Percentiles rank a stretch among this genome's conserved stretches.
Evolutionary conservation across 2,329 filamentous ascomycete species (phyloP).

Genomic region (Neofusicoccum laricinum): DNA sequence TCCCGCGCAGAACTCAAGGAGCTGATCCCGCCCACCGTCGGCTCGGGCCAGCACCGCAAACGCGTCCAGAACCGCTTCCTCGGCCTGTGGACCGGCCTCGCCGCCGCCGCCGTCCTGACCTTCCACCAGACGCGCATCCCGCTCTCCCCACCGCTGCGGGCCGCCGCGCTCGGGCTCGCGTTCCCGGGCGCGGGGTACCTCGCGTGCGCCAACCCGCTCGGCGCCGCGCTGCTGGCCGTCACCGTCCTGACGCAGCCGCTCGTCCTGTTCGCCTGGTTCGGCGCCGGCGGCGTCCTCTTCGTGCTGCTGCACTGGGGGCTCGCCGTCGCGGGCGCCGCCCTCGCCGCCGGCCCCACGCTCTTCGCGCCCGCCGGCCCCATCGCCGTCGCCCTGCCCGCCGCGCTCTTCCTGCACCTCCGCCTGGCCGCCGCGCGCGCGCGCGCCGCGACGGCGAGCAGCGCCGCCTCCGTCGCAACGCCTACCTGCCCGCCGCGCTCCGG

Average conservation of each 20-base stretch:
- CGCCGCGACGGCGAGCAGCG: no score
- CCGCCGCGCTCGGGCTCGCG: slow-evolving; percentile 18
- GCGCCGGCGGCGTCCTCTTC: slow-evolving; percentile 20
- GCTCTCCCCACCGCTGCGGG: neutral
- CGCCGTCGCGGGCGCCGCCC: slow-evolving; percentile 7
- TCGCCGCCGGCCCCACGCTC: slow-evolving; percentile 17
- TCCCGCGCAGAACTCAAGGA: neutral
- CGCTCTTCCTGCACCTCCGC: no score
- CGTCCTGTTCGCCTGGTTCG: slow-evolving; percentile 23
- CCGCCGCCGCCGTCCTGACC: neutral
- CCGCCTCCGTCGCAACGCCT: slow-evolving; percentile 16
- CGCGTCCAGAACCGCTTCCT: neutral
- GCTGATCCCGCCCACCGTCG: neutral
- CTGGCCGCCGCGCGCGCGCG: neutral
- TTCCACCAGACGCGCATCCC: neutral
- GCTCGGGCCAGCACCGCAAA: neutral
- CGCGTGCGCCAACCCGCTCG: slow-evolving; percentile 18
- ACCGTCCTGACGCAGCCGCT: slow-evolving; percentile 19
- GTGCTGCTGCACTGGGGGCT: slow-evolving; percentile 18
- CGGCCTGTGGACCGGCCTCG: neutral
- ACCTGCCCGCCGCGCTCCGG: slow-evolving; percentile 17
- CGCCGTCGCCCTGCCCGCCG: no score
- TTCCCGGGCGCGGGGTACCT: slow-evolving; percentile 23
- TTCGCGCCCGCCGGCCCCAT: slow-evolving; percentile 13
- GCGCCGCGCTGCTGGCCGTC: slow-evolving; percentile 16